Evolutionary conservation across 805 yeast genomes (phyloP).

Genomic region (Kodamaea kaohsiungensis): DNA sequence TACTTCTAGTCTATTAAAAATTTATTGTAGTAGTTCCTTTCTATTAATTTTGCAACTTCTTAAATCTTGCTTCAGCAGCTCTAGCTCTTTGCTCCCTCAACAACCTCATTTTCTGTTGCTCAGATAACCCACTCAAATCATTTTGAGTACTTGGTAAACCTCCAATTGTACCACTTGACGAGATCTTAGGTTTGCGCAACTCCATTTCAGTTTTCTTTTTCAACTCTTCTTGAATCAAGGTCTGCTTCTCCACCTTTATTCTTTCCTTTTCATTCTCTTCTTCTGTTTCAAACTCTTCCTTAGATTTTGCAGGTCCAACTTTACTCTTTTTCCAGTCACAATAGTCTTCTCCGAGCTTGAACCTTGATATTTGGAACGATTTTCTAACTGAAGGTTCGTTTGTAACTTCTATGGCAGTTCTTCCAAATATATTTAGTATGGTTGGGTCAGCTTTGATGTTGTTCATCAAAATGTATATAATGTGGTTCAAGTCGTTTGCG

Average conservation of each 20-base stretch:
- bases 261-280: conserved; percentile 36
- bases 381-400: conserved; percentile 45
- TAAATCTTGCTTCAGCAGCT: conserved; percentile 89
- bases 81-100: conserved; percentile 96
- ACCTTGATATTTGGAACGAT: conserved; percentile 69
- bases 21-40: not conserved
- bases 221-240: conserved; percentile 44
- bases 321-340: conserved; percentile 71
- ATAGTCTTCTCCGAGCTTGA: conserved; percentile 63
- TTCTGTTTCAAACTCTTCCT: conserved; percentile 54
- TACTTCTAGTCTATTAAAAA: too few relatives aligned
- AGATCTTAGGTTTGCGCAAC: conserved; percentile 32
- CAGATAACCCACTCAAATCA: conserved; percentile 62
- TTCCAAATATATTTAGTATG: conserved; percentile 50
- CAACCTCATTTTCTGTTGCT: conserved; percentile 70
- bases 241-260: conserved; percentile 40
- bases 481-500: conserved; percentile 61
- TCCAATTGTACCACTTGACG: conserved; percentile 37
- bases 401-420: conserved; percentile 70
- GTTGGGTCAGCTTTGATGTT: conserved; percentile 74
- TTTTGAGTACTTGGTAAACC: conserved; percentile 28
- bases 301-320: conserved; percentile 60
- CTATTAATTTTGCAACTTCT: conserved; percentile 14
- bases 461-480: conserved; percentile 62
- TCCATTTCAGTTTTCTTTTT: conserved; percentile 44